Evolutionary conservation across 345 rosid genomes (phyloP).

Genomic region (Corchorus olitorius): DNA sequence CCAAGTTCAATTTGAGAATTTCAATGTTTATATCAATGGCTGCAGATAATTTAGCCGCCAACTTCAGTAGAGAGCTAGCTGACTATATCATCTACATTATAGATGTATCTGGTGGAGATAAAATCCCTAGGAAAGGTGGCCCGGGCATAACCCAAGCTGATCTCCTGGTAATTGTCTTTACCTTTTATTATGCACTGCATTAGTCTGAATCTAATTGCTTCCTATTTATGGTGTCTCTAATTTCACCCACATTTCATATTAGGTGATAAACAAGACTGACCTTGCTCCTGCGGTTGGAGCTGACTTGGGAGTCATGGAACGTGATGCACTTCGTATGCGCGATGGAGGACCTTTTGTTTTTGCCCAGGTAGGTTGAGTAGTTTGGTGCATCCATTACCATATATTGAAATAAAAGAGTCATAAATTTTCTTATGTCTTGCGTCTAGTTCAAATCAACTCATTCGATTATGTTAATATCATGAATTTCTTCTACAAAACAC

Average conservation of each 20-base stretch:
- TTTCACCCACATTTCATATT: constrained; percentile 9
- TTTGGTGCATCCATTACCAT: constrained; percentile 2
- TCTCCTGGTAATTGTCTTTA: constrained; percentile 53
- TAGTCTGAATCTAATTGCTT: not conserved
- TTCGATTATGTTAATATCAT: not conserved
- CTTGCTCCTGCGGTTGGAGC: constrained; percentile 92
- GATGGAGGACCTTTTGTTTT: constrained; percentile 97
- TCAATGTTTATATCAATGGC: constrained; percentile 9
- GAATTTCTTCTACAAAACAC: not conserved
- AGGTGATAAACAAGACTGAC: constrained; percentile 97
- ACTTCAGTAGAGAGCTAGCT: constrained; percentile 95
- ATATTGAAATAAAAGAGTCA: not conserved
- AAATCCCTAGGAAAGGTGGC: constrained; percentile 96
- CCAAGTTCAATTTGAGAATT: not conserved
- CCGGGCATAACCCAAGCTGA: constrained; percentile 99
- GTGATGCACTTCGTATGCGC: constrained; percentile 89
- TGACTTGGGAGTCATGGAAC: constrained; percentile 82
- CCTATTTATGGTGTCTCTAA: not conserved
- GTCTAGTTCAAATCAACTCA: not conserved
- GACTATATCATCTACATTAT: constrained; percentile 94
- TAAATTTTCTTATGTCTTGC: not conserved
- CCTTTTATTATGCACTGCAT: not conserved
- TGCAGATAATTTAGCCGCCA: constrained; percentile 95
- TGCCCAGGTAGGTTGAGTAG: constrained; percentile 61
- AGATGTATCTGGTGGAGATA: constrained; percentile 93